Percentiles rank a stretch among this genome's conserved stretches.
phyloP scores from a whole-genome alignment of 2,329 filamentous ascomycete species.

The Epichloe scottii region DNA sequence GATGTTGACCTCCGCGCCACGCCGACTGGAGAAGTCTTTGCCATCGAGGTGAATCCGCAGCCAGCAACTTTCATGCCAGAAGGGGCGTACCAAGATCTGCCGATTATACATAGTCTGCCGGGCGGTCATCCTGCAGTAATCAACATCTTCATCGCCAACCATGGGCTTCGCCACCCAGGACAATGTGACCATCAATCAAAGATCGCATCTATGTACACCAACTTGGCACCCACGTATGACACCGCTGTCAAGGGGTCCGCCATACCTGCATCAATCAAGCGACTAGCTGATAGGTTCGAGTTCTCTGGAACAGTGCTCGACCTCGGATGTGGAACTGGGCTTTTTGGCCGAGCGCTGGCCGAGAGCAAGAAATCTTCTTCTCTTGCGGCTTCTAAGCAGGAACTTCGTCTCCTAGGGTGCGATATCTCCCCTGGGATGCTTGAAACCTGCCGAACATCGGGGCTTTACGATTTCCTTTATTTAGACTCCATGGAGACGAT shows the following conservation, averaged over 20 bases:
- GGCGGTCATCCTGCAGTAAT: not conserved
- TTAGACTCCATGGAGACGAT: not conserved
- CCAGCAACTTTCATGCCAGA: not conserved
- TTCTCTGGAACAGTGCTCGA: not conserved
- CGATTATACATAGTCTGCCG: not conserved
- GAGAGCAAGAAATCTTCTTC: not conserved
- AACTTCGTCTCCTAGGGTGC: not conserved
- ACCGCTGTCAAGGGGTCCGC: rapidly evolving
- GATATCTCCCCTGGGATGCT: not conserved
- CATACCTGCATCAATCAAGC: not conserved
- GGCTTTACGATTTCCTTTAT: not conserved
- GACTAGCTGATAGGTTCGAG: not conserved
- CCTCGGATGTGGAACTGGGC: not conserved
- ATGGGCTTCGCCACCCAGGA: not conserved
- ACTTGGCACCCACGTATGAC: not conserved
- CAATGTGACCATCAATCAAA: not conserved
- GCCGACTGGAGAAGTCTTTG: not conserved
- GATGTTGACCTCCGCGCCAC: slow-evolving; percentile 1
- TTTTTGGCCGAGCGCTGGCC: not conserved
- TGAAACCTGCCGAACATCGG: not conserved
- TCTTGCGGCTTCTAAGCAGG: not conserved
- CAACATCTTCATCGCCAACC: slow-evolving; percentile 1
- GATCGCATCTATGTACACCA: not conserved
- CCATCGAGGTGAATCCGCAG: not conserved
- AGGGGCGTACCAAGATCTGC: not conserved